A percentile compares a stretch with the other conserved stretches of the same genome.
phyloP scores from a whole-genome alignment of 495 filamentous ascomycete species.

The Cladorrhinum samala region DNA sequence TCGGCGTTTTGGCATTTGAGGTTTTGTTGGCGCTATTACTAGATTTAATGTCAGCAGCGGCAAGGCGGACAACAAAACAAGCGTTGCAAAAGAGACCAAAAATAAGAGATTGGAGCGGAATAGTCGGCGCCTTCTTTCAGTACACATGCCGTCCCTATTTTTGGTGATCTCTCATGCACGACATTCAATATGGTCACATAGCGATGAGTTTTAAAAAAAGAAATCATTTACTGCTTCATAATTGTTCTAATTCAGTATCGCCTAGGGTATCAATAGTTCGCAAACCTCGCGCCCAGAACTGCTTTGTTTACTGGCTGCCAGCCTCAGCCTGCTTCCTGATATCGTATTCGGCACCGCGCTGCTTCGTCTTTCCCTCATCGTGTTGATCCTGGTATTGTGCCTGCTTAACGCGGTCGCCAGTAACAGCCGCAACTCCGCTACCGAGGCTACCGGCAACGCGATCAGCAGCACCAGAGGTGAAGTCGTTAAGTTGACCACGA shows the following conservation, averaged over 20 bases:
- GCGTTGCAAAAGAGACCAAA: too few species aligned
- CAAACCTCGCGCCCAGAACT: too few species aligned
- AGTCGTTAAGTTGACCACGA: constrained; percentile 74
- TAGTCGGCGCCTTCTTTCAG: too few species aligned
- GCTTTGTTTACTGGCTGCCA: constrained; percentile 18
- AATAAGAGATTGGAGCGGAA: too few species aligned
- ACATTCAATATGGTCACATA: too few species aligned
- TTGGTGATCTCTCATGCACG: too few species aligned
- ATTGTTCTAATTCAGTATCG: too few species aligned
- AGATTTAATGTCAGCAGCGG: not conserved
- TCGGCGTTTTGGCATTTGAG: too few species aligned
- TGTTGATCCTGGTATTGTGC: constrained; percentile 58
- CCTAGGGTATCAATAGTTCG: constrained; percentile 11
- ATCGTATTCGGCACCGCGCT: constrained; percentile 79
- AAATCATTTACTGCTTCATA: too few species aligned
- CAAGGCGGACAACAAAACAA: not conserved
- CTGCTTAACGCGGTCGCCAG: constrained; percentile 63
- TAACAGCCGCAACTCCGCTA: constrained; percentile 58
- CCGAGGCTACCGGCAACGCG: constrained; percentile 69
- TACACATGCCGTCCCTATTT: too few species aligned
- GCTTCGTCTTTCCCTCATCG: constrained; percentile 78
- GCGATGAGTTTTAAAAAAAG: too few species aligned
- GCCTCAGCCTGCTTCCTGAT: constrained; percentile 62
- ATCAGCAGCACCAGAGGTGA: constrained; percentile 61
- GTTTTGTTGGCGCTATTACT: not conserved